phyloP scores from a whole-genome alignment of 768 basidiomycete species.

The Phylloporus rhodoxanthus region DNA sequence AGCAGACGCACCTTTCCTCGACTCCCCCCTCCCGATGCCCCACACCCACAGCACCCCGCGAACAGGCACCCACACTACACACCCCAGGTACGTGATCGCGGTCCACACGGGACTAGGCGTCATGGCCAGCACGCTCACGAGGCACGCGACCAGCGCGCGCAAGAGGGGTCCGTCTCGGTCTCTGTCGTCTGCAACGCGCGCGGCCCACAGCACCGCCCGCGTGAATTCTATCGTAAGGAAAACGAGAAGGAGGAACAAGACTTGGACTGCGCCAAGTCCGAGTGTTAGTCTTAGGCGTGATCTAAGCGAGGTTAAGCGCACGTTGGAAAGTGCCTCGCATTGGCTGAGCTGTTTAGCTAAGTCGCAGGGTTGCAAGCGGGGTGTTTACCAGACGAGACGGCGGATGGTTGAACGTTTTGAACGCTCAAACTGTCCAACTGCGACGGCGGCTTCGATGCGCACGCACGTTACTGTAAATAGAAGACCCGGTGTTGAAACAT shows the following conservation, averaged over 20 bases:
- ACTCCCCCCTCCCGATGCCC: slow-evolving; percentile 12
- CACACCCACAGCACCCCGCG: slow-evolving; percentile 4
- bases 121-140: slow-evolving; percentile 2
- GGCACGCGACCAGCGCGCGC: background rate
- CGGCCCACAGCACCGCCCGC: slow-evolving; percentile 1
- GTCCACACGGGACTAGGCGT: background rate
- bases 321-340: background rate
- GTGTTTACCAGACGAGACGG: background rate
- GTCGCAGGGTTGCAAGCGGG: background rate
- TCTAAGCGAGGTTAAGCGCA: background rate
- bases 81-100: background rate
- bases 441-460: background rate
- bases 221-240: slow-evolving; percentile 10
- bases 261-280: slow-evolving; percentile 2
- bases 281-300: background rate
- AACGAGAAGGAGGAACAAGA: slow-evolving; percentile 6
- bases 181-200: background rate
- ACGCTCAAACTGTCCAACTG: background rate
- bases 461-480: background rate
- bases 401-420: background rate
- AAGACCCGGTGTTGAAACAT: background rate
- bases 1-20: slow-evolving; percentile 3
- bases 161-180: background rate
- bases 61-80: background rate
- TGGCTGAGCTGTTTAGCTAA: background rate